Evolutionary conservation across 768 basidiomycete genomes (phyloP), one percentile per base, ranked within the genome.

Genomic region (Hydnomerulius pinastri): DNA sequence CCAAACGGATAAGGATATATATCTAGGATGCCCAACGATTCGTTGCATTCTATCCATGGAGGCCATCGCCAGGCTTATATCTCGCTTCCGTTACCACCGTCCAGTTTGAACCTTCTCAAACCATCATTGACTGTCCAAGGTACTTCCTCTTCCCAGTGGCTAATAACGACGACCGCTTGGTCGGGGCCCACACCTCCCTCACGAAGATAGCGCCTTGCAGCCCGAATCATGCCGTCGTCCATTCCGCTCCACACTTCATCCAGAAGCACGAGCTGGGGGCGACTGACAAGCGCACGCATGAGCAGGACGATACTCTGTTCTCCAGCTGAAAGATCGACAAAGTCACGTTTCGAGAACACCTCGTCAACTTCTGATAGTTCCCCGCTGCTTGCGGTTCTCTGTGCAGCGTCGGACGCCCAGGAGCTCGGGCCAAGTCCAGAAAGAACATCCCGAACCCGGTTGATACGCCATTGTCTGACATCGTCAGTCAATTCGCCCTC

Each of bases 181-280:
- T 78, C 71, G 10, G 67, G 57, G 18, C 71, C 71, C 20, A 86
- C 62, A 0, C 79, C 82, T 1, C 70, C 73, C 17, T 69, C 62
- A 10, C 85, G 73, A 37, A 99, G 63, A 61, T 91, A 90, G 35
- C 56, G 58, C 55, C 80, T 73, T 35, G 84, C 89, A 30, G 79
- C 79, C 15, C 67, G 67, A 25, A 95, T 82, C 83, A 92, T 90
- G 5, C 66, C 70, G 37, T 82, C 85, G 55, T 90, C 90, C 91
- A 98, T 95, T 21, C 94, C 95, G 20, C 89, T 85, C 82, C 91
- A 94, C 8, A 86, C 90, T 65, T 99, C 96, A 61, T 99, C 96
- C 33, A 98, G 71, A 9, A 98, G 73, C 6, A 98, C 75, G 28
- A 99, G 64, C 47, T 78, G 79, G 3, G 90, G 88, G 12, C 76